Evolutionary conservation across 2,329 filamentous ascomycete genomes (phyloP).

Genomic region (Gyromitra esculenta): DNA sequence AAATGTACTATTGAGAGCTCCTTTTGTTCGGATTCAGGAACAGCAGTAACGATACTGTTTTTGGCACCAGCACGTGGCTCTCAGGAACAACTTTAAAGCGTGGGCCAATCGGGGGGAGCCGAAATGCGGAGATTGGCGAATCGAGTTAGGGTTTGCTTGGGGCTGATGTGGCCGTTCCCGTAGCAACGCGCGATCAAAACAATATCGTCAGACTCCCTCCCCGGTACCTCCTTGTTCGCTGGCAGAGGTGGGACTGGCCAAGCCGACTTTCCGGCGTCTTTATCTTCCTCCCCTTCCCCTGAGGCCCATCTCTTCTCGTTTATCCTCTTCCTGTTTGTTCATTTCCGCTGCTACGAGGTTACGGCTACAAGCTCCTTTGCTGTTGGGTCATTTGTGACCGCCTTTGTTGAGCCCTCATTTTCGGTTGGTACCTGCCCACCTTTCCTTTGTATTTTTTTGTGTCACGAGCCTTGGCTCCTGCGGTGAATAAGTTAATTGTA

Average conservation of each 20-base stretch:
- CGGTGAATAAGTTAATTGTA: constrained; percentile 29
- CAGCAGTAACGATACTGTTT: neutral
- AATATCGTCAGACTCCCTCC: constrained; percentile 33
- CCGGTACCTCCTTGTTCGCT: constrained; percentile 20
- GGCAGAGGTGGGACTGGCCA: constrained; percentile 28
- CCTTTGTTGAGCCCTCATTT: neutral
- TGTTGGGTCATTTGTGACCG: neutral
- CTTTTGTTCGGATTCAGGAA: constrained; percentile 10
- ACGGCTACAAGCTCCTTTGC: constrained; percentile 12
- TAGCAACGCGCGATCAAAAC: constrained; percentile 50
- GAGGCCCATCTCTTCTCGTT: neutral
- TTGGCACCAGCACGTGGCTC: constrained; percentile 25
- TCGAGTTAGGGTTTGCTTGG: constrained; percentile 15
- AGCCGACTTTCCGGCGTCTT: constrained; percentile 12
- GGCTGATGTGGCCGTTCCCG: constrained; percentile 45
- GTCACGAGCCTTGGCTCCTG: constrained; percentile 10
- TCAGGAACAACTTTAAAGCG: constrained; percentile 43
- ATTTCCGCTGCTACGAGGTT: constrained; percentile 4
- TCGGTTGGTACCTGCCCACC: constrained; percentile 15
- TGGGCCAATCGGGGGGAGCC: constrained; percentile 34
- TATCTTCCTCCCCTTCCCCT: constrained; percentile 9
- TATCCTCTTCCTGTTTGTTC: neutral
- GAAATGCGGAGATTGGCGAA: constrained; percentile 58
- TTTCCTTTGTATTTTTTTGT: constrained; percentile 31
- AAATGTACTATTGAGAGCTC: neutral